Base-by-base conservation (phyloP, 768 basidiomycete species). In the Lentinula sp. region DNA sequence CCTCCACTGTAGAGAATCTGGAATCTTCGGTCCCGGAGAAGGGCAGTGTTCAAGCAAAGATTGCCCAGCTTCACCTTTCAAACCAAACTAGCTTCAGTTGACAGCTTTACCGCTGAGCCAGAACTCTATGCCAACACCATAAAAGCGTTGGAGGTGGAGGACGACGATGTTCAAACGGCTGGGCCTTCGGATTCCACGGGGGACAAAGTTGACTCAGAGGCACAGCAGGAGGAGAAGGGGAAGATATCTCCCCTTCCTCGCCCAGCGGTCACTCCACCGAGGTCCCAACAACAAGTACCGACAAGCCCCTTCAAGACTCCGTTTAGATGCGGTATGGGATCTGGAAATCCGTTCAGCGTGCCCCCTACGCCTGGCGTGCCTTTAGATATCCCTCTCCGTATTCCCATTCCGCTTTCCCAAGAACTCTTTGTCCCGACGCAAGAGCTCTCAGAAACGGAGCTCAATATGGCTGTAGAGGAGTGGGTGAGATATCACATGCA, bases 391-490 rank as follows among this genome's bases (percentile, higher is more conserved):
- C 55, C 40, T 42, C 10, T 11, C 10, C 40, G 55, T 23, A 32
- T 42, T 4, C 55, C 55, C 9, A 56, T 80, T 5, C 70, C 78
- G 10, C 70, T 83, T 35, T 78, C 80, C 0, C 76, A 75, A 61
- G 72, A 79, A 4, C 80, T 80, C 1, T 80, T 80, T 60, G 71
- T 71, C n/a, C 73, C 76, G 6, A 53, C 80, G 32, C 71, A 73
- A 21, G 69, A 70, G 23, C 74, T 91, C 43, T 84, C 79, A 5
- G 87, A 88, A 49, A 83, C 82, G 18, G 89, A 94, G 69, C 76
- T 86, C 62, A 73, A 78, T n/a, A 87, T 94, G 89, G 88, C 91
- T 0, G 80, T 95, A 52, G 92, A 94, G 67, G 84, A 94, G 67
- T 90, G 90, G 84, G 85, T 93, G 61, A 78, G 87, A 59, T 82